Evolutionary conservation across 2,329 filamentous ascomycete species (phyloP).

Genomic region (Colletotrichum orchidophilum): DNA sequence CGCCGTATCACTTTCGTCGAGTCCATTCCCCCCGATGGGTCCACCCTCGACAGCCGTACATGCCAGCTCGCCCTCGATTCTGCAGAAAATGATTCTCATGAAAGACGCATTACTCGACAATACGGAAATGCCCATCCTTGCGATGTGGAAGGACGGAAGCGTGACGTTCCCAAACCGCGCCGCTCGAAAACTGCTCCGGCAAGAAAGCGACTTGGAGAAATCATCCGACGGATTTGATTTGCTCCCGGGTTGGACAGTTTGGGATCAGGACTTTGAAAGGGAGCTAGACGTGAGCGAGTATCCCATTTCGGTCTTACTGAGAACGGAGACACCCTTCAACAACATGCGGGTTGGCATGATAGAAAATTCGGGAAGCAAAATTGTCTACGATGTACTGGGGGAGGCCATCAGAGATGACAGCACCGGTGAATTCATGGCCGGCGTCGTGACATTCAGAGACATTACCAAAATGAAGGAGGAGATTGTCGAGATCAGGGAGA

Average conservation of each 20-base stretch:
- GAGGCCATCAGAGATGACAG: constrained; percentile 73
- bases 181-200: constrained; percentile 60
- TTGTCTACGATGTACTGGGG: constrained; percentile 73
- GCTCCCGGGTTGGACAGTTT: constrained; percentile 68
- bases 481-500: constrained; percentile 74
- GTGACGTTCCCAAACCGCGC: constrained; percentile 79
- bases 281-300: constrained; percentile 67
- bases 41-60: constrained; percentile 66
- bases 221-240: constrained; percentile 63
- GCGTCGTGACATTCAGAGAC: constrained; percentile 76
- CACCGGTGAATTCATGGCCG: constrained; percentile 78
- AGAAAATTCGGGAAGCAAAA: constrained; percentile 58
- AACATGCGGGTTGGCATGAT: constrained; percentile 71
- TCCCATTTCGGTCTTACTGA: constrained; percentile 72
- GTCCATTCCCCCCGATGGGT: constrained; percentile 73
- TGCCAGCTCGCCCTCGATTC: constrained; percentile 69
- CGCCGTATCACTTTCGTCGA: constrained; percentile 61
- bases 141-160: constrained; percentile 83
- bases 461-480: constrained; percentile 75
- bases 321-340: constrained; percentile 67
- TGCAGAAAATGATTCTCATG: constrained; percentile 78
- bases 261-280: constrained; percentile 72
- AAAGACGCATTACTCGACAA: constrained; percentile 82
- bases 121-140: constrained; percentile 77
- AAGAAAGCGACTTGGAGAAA: constrained; percentile 50